Percentiles rank a stretch among this genome's conserved stretches.
These are phyloP conservation scores for Spathaspora sp. DNA, from an alignment of 1,139 yeast genomes.

Conservation along the genomic window DNA sequence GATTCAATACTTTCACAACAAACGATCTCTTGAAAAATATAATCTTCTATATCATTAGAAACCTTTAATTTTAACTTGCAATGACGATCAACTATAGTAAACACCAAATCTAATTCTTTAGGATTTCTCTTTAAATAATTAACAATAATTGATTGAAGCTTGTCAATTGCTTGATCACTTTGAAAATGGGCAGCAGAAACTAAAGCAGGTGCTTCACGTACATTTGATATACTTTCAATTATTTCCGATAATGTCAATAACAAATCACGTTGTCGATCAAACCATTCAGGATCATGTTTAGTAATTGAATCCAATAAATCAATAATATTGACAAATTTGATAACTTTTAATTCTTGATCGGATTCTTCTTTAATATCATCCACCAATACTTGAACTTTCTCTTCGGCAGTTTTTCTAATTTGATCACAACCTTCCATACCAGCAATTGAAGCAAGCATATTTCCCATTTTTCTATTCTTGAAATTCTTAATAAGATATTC, in stretches of 20 bases:
- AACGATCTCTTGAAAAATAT: conserved; percentile 57
- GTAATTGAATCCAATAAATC: conserved; percentile 61
- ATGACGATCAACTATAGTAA: conserved; percentile 50
- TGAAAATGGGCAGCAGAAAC: conserved; percentile 69
- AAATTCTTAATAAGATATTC: conserved; percentile 69
- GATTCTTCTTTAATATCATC: conserved; percentile 45
- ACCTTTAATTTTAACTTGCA: conserved; percentile 48
- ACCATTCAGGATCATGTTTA: conserved; percentile 60
- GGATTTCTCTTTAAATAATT: conserved; percentile 40
- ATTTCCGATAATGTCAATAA: conserved; percentile 48
- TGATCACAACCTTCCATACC: conserved; percentile 57
- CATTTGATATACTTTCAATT: conserved; percentile 43
- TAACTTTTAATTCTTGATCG: conserved; percentile 53
- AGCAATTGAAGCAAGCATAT: conserved; percentile 62
- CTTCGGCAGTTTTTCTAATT: conserved; percentile 55
- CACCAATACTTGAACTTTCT: conserved; percentile 43
- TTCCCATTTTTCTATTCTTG: conserved; percentile 67
- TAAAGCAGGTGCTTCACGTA: conserved; percentile 40
- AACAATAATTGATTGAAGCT: conserved; percentile 58
- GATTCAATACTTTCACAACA: conserved; percentile 45
- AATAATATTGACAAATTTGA: conserved; percentile 68
- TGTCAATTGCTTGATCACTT: conserved; percentile 68
- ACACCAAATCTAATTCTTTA: conserved; percentile 34
- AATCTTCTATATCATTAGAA: conserved; percentile 53
- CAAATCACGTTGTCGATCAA: conserved; percentile 49